A percentile compares a stretch with the other conserved stretches of the same genome.
Evolutionary conservation across 2,329 filamentous ascomycete species (phyloP).

Genomic region (Aspergillus thermomutatus): DNA sequence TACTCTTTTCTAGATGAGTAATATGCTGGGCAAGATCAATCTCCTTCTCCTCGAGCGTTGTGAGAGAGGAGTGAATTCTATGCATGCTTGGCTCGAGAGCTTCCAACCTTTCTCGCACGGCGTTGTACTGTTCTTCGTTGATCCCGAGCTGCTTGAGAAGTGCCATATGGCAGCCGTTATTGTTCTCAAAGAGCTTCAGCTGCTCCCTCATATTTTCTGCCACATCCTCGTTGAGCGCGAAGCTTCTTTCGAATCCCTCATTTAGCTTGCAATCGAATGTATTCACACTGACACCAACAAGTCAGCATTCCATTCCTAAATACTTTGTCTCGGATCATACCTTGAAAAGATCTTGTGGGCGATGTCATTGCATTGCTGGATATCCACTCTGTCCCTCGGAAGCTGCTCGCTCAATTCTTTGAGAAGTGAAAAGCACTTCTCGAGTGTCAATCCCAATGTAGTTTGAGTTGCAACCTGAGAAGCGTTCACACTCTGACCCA

Average conservation of each 20-base stretch:
- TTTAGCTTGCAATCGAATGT: slow-evolving; percentile 12
- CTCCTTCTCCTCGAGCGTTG: slow-evolving; percentile 21
- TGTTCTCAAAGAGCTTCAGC: slow-evolving; percentile 16
- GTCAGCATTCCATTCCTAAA: neutral
- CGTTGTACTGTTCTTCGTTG: slow-evolving; percentile 14
- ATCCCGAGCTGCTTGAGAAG: slow-evolving; percentile 21
- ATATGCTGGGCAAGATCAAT: slow-evolving; percentile 29
- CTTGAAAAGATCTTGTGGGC: slow-evolving; percentile 15
- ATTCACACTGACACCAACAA: slow-evolving; percentile 18
- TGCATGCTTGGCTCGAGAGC: slow-evolving; percentile 16
- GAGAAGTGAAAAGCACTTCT: slow-evolving; percentile 14
- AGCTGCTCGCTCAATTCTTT: slow-evolving; percentile 13
- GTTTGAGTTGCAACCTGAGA: slow-evolving; percentile 14
- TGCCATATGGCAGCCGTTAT: slow-evolving; percentile 14
- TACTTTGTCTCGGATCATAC: slow-evolving; percentile 18
- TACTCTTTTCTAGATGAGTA: slow-evolving; percentile 11
- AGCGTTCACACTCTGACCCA: slow-evolving; percentile 10
- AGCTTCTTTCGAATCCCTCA: slow-evolving; percentile 13
- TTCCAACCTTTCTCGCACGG: slow-evolving; percentile 19
- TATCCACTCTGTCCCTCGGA: slow-evolving; percentile 12
- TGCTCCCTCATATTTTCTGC: slow-evolving; percentile 18
- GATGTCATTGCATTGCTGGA: slow-evolving; percentile 15
- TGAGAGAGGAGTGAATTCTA: slow-evolving; percentile 16
- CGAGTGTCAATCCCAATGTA: slow-evolving; percentile 11
- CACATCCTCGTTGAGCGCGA: slow-evolving; percentile 12